Evolutionary conservation across 257 asterid species (phyloP).

Genomic region (Solanum sparsipilum): DNA sequence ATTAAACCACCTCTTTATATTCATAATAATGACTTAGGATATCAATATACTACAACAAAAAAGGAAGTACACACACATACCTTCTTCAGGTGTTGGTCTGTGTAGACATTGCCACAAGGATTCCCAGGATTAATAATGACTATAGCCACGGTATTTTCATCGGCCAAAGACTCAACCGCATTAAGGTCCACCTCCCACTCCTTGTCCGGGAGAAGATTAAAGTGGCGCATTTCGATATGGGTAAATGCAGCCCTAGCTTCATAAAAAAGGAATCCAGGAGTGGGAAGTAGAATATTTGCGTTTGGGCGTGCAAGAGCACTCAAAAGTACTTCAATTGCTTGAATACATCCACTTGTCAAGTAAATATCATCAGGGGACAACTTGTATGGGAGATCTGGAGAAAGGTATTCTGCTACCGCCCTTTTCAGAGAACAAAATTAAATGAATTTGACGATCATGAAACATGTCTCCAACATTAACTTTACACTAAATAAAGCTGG

Average conservation of each 20-base stretch:
- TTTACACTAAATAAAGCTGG: background rate
- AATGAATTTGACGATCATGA: background rate
- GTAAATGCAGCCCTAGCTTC: conserved; percentile 47
- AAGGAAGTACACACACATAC: conserved; percentile 6
- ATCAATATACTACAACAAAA: background rate
- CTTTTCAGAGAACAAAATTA: conserved; percentile 18
- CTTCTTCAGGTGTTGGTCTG: conserved; percentile 41
- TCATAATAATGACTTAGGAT: background rate
- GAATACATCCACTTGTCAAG: conserved; percentile 49
- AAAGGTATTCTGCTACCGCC: conserved; percentile 74
- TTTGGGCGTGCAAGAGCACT: conserved; percentile 46
- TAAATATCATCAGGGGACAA: conserved; percentile 39
- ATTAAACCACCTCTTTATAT: background rate
- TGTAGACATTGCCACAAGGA: conserved; percentile 65
- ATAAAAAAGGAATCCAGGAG: conserved; percentile 53
- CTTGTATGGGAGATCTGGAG: conserved; percentile 59
- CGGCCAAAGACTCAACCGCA: conserved; percentile 46
- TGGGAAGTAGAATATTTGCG: conserved; percentile 50
- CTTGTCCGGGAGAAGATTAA: conserved; percentile 43
- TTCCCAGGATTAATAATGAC: conserved; percentile 64
- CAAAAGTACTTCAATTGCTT: conserved; percentile 47
- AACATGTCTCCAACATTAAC: background rate
- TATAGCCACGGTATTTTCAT: conserved; percentile 59
- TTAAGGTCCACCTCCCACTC: conserved; percentile 64
- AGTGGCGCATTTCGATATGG: conserved; percentile 52